Evolutionary conservation across 2,329 filamentous ascomycete species (phyloP).

Genomic region (Cercospora brassicicola): DNA sequence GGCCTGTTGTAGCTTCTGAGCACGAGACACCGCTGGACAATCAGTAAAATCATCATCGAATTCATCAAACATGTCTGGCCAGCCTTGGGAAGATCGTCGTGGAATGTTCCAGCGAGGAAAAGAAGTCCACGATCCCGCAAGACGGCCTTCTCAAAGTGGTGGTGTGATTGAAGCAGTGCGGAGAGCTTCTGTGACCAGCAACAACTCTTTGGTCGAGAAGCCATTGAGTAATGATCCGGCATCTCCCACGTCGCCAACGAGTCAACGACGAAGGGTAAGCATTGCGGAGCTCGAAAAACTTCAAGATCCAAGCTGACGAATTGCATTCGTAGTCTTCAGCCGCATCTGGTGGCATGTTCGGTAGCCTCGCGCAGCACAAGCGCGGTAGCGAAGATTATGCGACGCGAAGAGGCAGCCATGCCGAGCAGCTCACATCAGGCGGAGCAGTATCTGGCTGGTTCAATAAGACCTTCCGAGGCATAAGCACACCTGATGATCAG

Average conservation of each 20-base stretch:
- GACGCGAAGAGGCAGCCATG: constrained; percentile 33
- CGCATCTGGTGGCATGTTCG: constrained; percentile 34
- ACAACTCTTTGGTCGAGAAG: constrained; percentile 30
- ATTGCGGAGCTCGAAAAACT: background rate
- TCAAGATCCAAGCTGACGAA: background rate
- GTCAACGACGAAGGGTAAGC: constrained; percentile 24
- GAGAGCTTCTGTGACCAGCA: constrained; percentile 30
- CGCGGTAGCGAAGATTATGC: constrained; percentile 38
- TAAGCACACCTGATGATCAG: constrained; percentile 20
- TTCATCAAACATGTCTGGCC: constrained; percentile 17
- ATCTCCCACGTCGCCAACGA: constrained; percentile 19
- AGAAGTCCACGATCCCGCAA: constrained; percentile 35
- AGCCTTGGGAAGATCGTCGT: constrained; percentile 36
- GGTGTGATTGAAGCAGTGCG: constrained; percentile 34
- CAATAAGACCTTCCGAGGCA: constrained; percentile 34
- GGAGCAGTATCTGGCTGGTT: constrained; percentile 34
- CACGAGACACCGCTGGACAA: constrained; percentile 8
- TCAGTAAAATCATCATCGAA: background rate
- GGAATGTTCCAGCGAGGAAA: constrained; percentile 39
- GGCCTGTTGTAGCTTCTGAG: constrained; percentile 8
- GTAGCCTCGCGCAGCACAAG: constrained; percentile 33
- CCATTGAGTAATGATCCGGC: constrained; percentile 28
- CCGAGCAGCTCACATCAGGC: constrained; percentile 25
- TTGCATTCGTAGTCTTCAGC: constrained; percentile 25
- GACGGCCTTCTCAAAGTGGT: constrained; percentile 20